A percentile compares a stretch with the other conserved stretches of the same genome.
phyloP scores from a whole-genome alignment of 164 flowering plant genomes.

The grape (Vitis vinifera) region ASM3070453v1 NC_081814.1:4331501-4332000 shows the following conservation, averaged over 20 bases:
- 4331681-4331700: conserved; percentile 22
- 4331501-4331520: too few species aligned
- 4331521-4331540: too few species aligned
- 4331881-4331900: conserved; percentile 2
- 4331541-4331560: too few species aligned
- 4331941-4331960: conserved; percentile 16
- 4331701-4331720: conserved; percentile 43
- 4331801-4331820: conserved; percentile 23
- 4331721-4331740: background rate
- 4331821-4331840: conserved; percentile 8
- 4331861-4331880: conserved; percentile 11
- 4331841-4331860: conserved; percentile 14
- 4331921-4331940: conserved; percentile 16
- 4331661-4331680: conserved; percentile 39
- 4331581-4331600: conserved; percentile 9
- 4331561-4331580: too few species aligned
- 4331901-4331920: background rate
- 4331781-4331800: conserved; percentile 33
- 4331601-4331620: conserved; percentile 31
- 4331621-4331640: conserved; percentile 17
- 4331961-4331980: conserved; percentile 17
- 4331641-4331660: conserved; percentile 45
- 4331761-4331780: conserved; percentile 28
- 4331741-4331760: conserved; percentile 20
- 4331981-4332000: conserved; percentile 26